Conservation (phyloP, 2,329 filamentous ascomycete genomes). For the Gliomastix tumulicola region DNA sequence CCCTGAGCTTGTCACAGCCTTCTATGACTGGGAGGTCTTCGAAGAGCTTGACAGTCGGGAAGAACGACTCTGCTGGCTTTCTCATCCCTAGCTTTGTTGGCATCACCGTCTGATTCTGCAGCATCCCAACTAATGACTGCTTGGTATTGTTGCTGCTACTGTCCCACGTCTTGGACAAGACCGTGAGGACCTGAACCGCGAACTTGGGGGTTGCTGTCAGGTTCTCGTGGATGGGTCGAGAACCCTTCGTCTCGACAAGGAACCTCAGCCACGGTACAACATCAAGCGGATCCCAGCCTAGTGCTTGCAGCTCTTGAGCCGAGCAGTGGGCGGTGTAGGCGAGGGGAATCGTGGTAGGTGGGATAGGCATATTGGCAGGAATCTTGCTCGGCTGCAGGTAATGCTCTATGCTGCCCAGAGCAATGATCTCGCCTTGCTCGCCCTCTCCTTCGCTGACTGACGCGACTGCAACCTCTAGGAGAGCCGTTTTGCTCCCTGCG, state of each 20-base stretch:
- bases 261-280: slow-evolving; percentile 81
- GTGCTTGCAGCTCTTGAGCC: slow-evolving; percentile 61
- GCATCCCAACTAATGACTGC: slow-evolving; percentile 53
- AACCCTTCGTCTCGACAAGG: slow-evolving; percentile 61
- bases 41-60: slow-evolving; percentile 88
- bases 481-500: slow-evolving; percentile 52
- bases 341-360: slow-evolving; percentile 76
- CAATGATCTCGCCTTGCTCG: slow-evolving; percentile 63
- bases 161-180: slow-evolving; percentile 89
- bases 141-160: slow-evolving; percentile 62
- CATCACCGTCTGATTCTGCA: slow-evolving; percentile 67
- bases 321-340: slow-evolving; percentile 69
- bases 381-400: slow-evolving; percentile 75
- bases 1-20: slow-evolving; percentile 73
- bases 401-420: slow-evolving; percentile 66
- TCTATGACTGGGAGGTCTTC: slow-evolving; percentile 83
- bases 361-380: slow-evolving; percentile 72
- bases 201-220: slow-evolving; percentile 68
- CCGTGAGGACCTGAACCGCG: slow-evolving; percentile 66
- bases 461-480: slow-evolving; percentile 77
- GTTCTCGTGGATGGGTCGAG: slow-evolving; percentile 55
- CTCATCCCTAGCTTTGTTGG: slow-evolving; percentile 90
- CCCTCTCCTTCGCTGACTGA: slow-evolving; percentile 56
- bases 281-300: slow-evolving; percentile 83
- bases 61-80: slow-evolving; percentile 80